Evolutionary conservation across 2,329 filamentous ascomycete species (phyloP), one percentile per base, ranked within the genome.

Genomic region (Coniochaeta prunicola): DNA sequence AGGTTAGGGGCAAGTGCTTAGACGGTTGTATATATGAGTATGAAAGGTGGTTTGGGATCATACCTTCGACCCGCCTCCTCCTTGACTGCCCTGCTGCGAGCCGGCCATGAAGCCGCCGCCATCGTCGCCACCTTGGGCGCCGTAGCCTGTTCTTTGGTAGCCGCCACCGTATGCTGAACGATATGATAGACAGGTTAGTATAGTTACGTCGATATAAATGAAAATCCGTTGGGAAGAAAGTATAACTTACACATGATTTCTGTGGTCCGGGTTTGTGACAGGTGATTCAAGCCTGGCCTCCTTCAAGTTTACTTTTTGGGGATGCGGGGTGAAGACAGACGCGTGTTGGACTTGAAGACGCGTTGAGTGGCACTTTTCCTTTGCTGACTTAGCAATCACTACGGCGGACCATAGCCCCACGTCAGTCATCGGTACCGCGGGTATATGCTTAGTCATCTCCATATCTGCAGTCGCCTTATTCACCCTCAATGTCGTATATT

Each of bases 41-140:
- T n/a, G 42, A 53, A 36, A 17, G 30, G 15, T 19, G 54, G 45
- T 31, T 28, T 45, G 33, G 19, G 36, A 12, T 57, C 63, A 61
- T 71, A 80, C 79, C 73, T 77, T 81, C 30, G 45, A 50, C 13
- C 45, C 24, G 62, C 72, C 72, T 58, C 76, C 74, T 58, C 73
- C 65, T 53, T 82, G 84, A 68, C 82, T 85, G 63, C 82, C 83
- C 17, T 55, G 53, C 64, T 77, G 85, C 6, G 84, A 85, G 61
- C 80, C 83, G 59, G 79, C 78, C 61, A 86, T 75, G 73, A 86
- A 88, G 58, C 85, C 85, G 64, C 85, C 85, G 53, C 79, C 82
- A 65, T 84, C 82, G 59, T 83, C 82, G 68, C 78, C 83, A 63
- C 81, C 82, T 65, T 80, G 76, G 60, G 74, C 79, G 64, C 81